Evolutionary conservation across 2,329 filamentous ascomycete species (phyloP).

Genomic region (Stachybotrys chartarum): DNA sequence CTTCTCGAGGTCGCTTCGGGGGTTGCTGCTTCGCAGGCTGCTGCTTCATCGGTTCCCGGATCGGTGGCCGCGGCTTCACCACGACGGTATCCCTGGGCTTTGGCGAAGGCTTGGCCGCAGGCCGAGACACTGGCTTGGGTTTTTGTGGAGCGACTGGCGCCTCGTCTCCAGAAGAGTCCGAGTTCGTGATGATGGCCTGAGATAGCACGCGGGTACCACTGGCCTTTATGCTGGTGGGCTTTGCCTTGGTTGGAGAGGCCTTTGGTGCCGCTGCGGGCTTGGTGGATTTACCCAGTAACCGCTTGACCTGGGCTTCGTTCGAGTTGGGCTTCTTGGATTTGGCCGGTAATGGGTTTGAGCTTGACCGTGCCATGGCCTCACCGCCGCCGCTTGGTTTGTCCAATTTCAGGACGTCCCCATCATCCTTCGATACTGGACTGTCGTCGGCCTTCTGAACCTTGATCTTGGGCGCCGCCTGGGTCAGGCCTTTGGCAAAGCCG

Average conservation of each 20-base stretch:
- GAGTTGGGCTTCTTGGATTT: slow-evolving; percentile 52
- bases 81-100: slow-evolving; percentile 24
- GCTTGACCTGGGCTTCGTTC: slow-evolving; percentile 49
- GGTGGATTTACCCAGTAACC: slow-evolving; percentile 31
- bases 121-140: slow-evolving; percentile 20
- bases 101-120: slow-evolving; percentile 12
- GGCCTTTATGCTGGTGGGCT: slow-evolving; percentile 18
- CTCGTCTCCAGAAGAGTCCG: slow-evolving; percentile 46
- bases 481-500: slow-evolving; percentile 46
- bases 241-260: slow-evolving; percentile 34
- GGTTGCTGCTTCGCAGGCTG: slow-evolving; percentile 12
- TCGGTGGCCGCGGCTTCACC: slow-evolving; percentile 24
- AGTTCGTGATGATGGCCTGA: slow-evolving; percentile 49
- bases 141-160: slow-evolving; percentile 24
- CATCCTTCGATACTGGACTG: slow-evolving; percentile 32
- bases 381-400: slow-evolving; percentile 23
- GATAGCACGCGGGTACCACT: slow-evolving; percentile 43
- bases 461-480: slow-evolving; percentile 39
- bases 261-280: slow-evolving; percentile 16
- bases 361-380: slow-evolving; percentile 41
- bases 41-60: slow-evolving; percentile 24
- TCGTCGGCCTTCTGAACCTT: slow-evolving; percentile 45
- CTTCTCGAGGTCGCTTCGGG: slow-evolving; percentile 42
- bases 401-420: slow-evolving; percentile 16
- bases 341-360: slow-evolving; percentile 40